phyloP scores from a whole-genome alignment of 108 stramenopile genomes.

The Discostella stelligeroides region DNA sequence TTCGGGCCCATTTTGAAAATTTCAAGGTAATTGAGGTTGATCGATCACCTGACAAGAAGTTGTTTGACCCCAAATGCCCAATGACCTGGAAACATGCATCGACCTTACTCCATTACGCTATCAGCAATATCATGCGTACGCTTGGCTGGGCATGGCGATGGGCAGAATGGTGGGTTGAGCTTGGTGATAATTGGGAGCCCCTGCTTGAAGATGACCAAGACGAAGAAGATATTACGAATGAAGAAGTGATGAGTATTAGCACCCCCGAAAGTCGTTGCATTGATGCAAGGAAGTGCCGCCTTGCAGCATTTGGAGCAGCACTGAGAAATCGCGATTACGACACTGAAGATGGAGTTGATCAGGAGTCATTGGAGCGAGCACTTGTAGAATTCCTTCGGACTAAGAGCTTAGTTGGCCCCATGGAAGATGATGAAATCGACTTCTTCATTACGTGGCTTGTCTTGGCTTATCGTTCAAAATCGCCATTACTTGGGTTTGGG shows the following conservation, averaged over 20 bases:
- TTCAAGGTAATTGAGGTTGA: constrained; percentile 60
- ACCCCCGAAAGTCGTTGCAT: constrained; percentile 62
- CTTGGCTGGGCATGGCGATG: constrained; percentile 92
- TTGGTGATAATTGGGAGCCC: constrained; percentile 81
- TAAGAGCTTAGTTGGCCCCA: constrained; percentile 78
- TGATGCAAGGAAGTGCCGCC: constrained; percentile 78
- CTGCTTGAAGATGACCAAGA: constrained; percentile 69
- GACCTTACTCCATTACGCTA: constrained; percentile 58
- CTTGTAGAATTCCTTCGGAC: constrained; percentile 70
- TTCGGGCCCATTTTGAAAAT: constrained; percentile 83
- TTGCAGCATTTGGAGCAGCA: constrained; percentile 86
- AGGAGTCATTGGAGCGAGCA: constrained; percentile 61
- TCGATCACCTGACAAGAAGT: constrained; percentile 38
- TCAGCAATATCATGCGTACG: constrained; percentile 61
- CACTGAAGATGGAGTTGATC: constrained; percentile 65
- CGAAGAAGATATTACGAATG: constrained; percentile 74
- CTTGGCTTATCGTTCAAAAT: constrained; percentile 81
- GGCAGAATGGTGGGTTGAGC: constrained; percentile 88
- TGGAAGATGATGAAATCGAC: constrained; percentile 70
- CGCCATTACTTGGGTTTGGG: constrained; percentile 67
- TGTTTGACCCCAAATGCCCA: constrained; percentile 7
- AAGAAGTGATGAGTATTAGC: constrained; percentile 77
- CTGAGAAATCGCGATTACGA: constrained; percentile 84
- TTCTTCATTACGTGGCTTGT: constrained; percentile 79
- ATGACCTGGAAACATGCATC: constrained; percentile 73